Base-by-base conservation (phyloP, 116 monocot species). In the Posidonia oceanica region DNA sequence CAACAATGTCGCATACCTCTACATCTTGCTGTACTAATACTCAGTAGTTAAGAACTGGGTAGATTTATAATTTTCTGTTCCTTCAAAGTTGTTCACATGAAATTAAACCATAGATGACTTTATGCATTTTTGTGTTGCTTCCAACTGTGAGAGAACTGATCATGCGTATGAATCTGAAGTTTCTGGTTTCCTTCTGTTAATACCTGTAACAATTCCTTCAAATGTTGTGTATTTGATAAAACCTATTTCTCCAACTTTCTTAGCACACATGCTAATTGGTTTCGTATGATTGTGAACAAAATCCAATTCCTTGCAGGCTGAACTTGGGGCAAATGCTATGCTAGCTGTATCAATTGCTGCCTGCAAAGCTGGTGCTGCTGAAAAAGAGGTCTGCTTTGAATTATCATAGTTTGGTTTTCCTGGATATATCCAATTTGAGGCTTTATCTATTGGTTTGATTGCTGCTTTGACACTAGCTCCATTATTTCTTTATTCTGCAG, bases 351-450 rank as follows among this genome's bases (percentile, higher is more conserved):
- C 97, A 61, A 86, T 98, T 79, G 97, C 97, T 75, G 97, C 90
- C 54, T 98, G 97, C 71, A 98, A 87, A 83, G 97, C 97, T 72
- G 97, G 97, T 64, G 97, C 93, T 80, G 89, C 97, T 72, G 97
- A 98, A 81, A 92, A 90, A 71, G 97, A 97, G 86, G 97, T 74
- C 69, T 65, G 62, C 8, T 58, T 21, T 58, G 58, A 4, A 18
- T 58, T 58, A n/a, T 58, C 20, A 58, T 58, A 5, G 4, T 58
- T 21, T 58, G 17, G 5, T 20, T 58, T 58, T 58, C 58, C 14
- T 58, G 58, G 0, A 58, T 18, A 58, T 18, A 6, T 58, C 16
- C 58, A 58, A 6, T 58, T n/a, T 21, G 21, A 18, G 58, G 58
- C 41, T 65, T 29, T 15, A 11, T 40, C 17, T 44, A 65, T 40